Percentiles rank a stretch among this genome's conserved stretches.
Evolutionary conservation across 1,139 yeast genomes (phyloP).

Genomic region (Candida tropicalis): DNA sequence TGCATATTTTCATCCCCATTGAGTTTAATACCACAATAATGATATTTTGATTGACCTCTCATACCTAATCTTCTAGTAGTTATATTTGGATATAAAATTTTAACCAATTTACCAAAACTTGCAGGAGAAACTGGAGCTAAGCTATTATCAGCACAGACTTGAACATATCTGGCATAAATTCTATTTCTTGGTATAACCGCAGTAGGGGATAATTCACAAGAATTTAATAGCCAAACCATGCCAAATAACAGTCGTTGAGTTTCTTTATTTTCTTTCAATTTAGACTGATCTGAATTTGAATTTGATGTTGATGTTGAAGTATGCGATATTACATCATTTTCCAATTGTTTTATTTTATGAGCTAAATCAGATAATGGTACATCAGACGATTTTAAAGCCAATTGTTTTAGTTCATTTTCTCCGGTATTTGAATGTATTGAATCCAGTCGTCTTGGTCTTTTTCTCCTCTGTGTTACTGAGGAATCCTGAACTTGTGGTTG

Average conservation of each 20-base stretch:
- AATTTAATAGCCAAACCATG: constrained; percentile 73
- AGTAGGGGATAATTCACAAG: constrained; percentile 64
- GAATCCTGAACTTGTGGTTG: constrained; percentile 6
- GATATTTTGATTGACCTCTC: constrained; percentile 88
- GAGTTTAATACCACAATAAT: constrained; percentile 81
- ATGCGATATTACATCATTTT: constrained; percentile 28
- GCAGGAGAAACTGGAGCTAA: constrained; percentile 83
- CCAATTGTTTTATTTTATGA: constrained; percentile 47
- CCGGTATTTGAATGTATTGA: constrained; percentile 33
- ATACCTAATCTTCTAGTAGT: constrained; percentile 86
- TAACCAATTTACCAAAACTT: constrained; percentile 81
- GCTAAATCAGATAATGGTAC: constrained; percentile 56
- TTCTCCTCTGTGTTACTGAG: constrained; percentile 19
- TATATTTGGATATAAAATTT: constrained; percentile 70
- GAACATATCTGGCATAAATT: constrained; percentile 79
- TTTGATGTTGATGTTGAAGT: too few relatives aligned
- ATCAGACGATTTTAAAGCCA: constrained; percentile 47
- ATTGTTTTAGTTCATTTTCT: constrained; percentile 44
- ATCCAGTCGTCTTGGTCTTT: constrained; percentile 28
- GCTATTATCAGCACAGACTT: constrained; percentile 66
- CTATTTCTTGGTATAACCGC: constrained; percentile 84
- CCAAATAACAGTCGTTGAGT: constrained; percentile 79
- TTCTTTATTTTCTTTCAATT: constrained; percentile 43
- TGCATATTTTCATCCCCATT: constrained; percentile 48
- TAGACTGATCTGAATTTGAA: constrained; percentile 13